A percentile compares a stretch with the other conserved stretches of the same genome.
These are phyloP conservation scores for Gliomastix tumulicola DNA, from an alignment of 2,329 filamentous ascomycete genomes.

Conservation along the genomic window DNA sequence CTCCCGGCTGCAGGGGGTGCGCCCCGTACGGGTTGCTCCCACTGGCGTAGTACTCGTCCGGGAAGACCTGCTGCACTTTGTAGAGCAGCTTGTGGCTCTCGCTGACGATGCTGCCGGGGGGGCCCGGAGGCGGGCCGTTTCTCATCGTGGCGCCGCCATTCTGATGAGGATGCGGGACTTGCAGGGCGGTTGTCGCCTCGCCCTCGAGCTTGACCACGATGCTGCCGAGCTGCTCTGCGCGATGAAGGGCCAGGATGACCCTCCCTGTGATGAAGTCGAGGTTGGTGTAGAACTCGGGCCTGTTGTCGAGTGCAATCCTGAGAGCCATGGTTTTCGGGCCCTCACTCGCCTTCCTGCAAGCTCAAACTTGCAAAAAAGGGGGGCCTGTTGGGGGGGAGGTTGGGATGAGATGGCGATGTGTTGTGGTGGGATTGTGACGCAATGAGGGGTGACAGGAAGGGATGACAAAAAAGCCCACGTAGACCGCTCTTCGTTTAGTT, in stretches of 20 bases:
- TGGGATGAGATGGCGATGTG: too few species aligned
- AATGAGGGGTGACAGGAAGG: too few species aligned
- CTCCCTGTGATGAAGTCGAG: constrained; percentile 65
- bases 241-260: constrained; percentile 49
- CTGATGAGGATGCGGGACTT: constrained; percentile 39
- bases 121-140: constrained; percentile 17
- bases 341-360: too few species aligned
- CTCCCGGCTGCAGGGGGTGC: constrained; percentile 59
- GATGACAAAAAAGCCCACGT: too few species aligned
- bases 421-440: too few species aligned
- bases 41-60: constrained; percentile 41
- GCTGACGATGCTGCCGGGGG: constrained; percentile 34
- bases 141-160: constrained; percentile 22
- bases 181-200: constrained; percentile 63
- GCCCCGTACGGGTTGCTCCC: constrained; percentile 33
- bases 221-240: constrained; percentile 62
- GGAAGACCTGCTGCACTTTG: constrained; percentile 66
- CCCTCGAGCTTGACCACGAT: constrained; percentile 81
- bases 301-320: constrained; percentile 58
- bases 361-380: too few species aligned
- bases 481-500: too few species aligned
- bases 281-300: constrained; percentile 70
- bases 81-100: constrained; percentile 72
- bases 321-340: constrained; percentile 53
- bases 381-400: too few species aligned